phyloP scores from a whole-genome alignment of 2,329 filamentous ascomycete species.

The Huntiella abstrusa region DNA sequence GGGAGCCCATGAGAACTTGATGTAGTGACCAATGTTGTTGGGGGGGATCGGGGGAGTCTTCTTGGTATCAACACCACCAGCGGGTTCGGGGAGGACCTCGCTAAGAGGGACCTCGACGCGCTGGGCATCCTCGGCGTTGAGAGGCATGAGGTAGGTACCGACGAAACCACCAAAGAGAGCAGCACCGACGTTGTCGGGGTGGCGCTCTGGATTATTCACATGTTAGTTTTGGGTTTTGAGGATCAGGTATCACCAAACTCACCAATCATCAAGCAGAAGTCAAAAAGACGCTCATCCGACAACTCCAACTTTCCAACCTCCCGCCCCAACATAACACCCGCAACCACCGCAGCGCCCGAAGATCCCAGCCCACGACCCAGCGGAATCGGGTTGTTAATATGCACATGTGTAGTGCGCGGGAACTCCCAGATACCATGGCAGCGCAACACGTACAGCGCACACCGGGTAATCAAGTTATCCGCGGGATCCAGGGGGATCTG shows the following conservation, averaged over 20 bases:
- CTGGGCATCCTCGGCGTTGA: constrained; percentile 73
- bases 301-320: constrained; percentile 65
- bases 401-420: constrained; percentile 70
- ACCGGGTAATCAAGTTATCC: constrained; percentile 81
- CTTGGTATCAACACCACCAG: constrained; percentile 81
- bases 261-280: constrained; percentile 96
- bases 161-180: constrained; percentile 93
- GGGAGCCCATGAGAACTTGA: constrained; percentile 82
- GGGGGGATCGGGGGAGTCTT: constrained; percentile 76
- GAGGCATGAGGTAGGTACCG: constrained; percentile 85
- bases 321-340: constrained; percentile 82
- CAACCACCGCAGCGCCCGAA: constrained; percentile 86
- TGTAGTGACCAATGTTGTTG: constrained; percentile 81
- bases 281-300: constrained; percentile 65
- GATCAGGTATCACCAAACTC: constrained; percentile 13
- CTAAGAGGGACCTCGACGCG: constrained; percentile 85
- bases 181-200: constrained; percentile 88
- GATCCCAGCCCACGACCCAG: constrained; percentile 85
- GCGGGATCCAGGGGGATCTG: constrained; percentile 63
- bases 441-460: constrained; percentile 82
- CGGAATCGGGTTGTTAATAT: constrained; percentile 90
- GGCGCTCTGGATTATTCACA: constrained; percentile 37
- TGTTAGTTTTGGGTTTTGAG: neutral
- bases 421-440: constrained; percentile 79
- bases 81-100: constrained; percentile 78